Evolutionary conservation across 148 eudicot species (phyloP).

Genomic region (Amaranthus palmeri): DNA sequence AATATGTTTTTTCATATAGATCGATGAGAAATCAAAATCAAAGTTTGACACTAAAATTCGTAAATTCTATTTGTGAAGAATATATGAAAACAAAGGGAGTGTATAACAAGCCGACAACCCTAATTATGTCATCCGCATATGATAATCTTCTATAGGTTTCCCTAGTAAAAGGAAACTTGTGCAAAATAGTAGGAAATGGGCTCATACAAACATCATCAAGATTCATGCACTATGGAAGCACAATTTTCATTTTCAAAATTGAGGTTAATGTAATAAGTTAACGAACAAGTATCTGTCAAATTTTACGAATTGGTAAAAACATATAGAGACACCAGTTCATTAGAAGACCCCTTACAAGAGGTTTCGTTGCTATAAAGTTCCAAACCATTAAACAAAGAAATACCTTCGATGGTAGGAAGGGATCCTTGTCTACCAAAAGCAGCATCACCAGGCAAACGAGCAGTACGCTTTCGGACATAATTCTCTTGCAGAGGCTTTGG

Average conservation of each 20-base stretch:
- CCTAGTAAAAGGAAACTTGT: background rate
- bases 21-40: no score
- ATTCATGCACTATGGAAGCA: background rate
- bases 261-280: background rate
- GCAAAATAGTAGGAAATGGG: background rate
- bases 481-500: constrained; percentile 88
- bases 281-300: background rate
- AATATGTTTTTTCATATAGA: no score
- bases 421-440: constrained; percentile 4
- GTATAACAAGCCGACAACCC: background rate
- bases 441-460: constrained; percentile 24
- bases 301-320: background rate
- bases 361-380: background rate
- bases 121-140: background rate
- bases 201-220: background rate
- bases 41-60: no score
- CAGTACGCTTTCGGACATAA: constrained; percentile 77
- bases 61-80: background rate
- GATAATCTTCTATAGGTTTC: background rate
- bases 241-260: background rate
- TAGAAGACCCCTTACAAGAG: background rate
- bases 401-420: constrained; percentile 21
- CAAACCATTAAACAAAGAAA: background rate
- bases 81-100: background rate
- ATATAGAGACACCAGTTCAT: background rate